A percentile compares a stretch with the other conserved stretches of the same genome.
These are phyloP conservation scores for Chaetoscypha palmicola DNA, from an alignment of 2,329 filamentous ascomycete species.

Conservation along the genomic window DNA sequence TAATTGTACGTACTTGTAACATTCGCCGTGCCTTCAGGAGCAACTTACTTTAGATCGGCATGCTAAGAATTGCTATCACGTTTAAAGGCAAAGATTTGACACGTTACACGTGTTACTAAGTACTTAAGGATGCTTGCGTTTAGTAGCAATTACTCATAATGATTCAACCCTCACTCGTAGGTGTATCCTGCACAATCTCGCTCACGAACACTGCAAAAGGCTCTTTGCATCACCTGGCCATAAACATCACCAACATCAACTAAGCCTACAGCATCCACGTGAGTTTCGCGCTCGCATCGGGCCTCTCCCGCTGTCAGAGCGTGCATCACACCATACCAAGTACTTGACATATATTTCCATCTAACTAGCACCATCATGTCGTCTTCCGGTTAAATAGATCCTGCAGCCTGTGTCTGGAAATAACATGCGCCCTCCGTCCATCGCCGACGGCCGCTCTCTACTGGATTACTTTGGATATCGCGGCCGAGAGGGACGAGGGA, in stretches of 20 bases:
- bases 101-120: background rate
- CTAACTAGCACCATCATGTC: constrained; percentile 2
- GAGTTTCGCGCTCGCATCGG: background rate
- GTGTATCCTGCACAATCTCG: too few relatives aligned
- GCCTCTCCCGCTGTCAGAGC: background rate
- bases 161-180: too few relatives aligned
- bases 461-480: constrained; percentile 17
- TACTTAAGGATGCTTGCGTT: background rate
- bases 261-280: background rate
- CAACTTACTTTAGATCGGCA: too few relatives aligned
- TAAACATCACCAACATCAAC: too few relatives aligned
- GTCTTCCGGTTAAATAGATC: background rate
- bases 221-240: too few relatives aligned
- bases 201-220: too few relatives aligned
- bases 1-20: background rate
- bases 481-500: constrained; percentile 13
- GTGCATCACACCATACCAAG: background rate
- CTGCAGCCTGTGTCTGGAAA: constrained; percentile 9
- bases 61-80: too few relatives aligned
- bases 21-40: too few relatives aligned
- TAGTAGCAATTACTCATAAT: too few relatives aligned
- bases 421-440: constrained; percentile 6
- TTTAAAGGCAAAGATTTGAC: too few relatives aligned
- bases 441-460: constrained; percentile 13
- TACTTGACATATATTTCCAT: background rate